Conservation (phyloP, 768 basidiomycete species). For the Boletus pseudo-olivaceus region DNA sequence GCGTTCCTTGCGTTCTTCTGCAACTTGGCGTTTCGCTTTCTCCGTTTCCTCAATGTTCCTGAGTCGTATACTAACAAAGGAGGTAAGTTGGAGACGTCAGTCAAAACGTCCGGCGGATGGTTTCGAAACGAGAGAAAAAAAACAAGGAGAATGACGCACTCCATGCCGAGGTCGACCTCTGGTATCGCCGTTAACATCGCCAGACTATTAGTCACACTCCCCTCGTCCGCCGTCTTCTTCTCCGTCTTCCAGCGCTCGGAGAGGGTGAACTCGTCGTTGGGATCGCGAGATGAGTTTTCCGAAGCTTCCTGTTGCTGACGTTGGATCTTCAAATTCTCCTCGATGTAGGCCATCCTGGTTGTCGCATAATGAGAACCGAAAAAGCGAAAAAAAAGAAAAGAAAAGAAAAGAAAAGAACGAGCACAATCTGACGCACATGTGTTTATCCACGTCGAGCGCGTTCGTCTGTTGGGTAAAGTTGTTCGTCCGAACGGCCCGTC, state of each 20-base stretch:
- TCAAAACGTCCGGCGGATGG: too few relatives aligned
- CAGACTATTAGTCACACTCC: slow-evolving; percentile 88
- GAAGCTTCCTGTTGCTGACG: slow-evolving; percentile 51
- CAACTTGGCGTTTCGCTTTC: slow-evolving; percentile 86
- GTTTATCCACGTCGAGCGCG: slow-evolving; percentile 93
- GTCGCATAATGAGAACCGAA: background rate
- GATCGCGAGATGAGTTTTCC: slow-evolving; percentile 40
- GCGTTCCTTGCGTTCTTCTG: slow-evolving; percentile 64
- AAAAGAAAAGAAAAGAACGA: too few relatives aligned
- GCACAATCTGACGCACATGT: slow-evolving; percentile 62
- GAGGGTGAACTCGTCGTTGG: slow-evolving; percentile 74
- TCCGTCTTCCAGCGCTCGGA: slow-evolving; percentile 63
- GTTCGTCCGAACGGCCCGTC: slow-evolving; percentile 73
- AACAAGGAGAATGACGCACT: slow-evolving; percentile 52
- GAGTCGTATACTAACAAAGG: slow-evolving; percentile 61
- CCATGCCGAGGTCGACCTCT: slow-evolving; percentile 97
- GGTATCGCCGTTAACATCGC: slow-evolving; percentile 98
- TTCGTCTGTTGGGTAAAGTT: slow-evolving; percentile 99
- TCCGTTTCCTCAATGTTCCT: slow-evolving; percentile 98
- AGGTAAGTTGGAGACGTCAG: too few relatives aligned
- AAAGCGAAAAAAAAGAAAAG: too few relatives aligned
- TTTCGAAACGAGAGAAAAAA: background rate
- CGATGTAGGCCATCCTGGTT: slow-evolving; percentile 91
- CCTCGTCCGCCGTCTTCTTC: slow-evolving; percentile 68
- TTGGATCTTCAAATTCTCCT: slow-evolving; percentile 82